These are phyloP conservation scores for Metarhizium guizhouense DNA, from an alignment of 2,329 filamentous ascomycete genomes.

Conservation along the genomic window DNA sequence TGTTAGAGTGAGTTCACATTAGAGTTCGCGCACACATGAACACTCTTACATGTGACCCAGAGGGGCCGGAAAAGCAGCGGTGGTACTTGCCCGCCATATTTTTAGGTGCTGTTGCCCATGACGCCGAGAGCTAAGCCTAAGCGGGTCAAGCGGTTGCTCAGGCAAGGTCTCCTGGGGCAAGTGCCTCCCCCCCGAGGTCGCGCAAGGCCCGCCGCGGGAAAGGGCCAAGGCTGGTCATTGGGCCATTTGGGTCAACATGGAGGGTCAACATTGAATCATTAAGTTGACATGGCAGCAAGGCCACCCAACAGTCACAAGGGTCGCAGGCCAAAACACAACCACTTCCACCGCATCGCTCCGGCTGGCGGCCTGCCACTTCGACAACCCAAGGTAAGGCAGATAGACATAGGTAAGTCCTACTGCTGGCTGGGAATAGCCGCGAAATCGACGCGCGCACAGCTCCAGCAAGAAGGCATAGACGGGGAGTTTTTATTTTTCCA, in stretches of 20 bases:
- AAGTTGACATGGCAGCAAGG: neutral
- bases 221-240: neutral
- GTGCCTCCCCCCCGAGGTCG: conserved; percentile 7
- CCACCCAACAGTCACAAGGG: conserved; percentile 8
- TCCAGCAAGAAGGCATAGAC: conserved; percentile 1
- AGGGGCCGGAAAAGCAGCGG: neutral
- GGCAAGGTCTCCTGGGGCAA: conserved; percentile 8
- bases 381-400: conserved; percentile 7
- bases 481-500: neutral
- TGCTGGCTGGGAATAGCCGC: conserved; percentile 4
- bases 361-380: conserved; percentile 6
- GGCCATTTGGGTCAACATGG: neutral
- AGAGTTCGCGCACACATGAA: neutral
- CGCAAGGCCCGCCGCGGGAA: neutral
- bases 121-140: conserved; percentile 11
- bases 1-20: too few relatives aligned
- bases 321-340: conserved; percentile 17
- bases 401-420: conserved; percentile 12
- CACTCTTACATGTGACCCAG: neutral
- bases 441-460: neutral
- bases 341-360: conserved; percentile 3
- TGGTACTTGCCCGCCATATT: neutral
- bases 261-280: too few relatives aligned
- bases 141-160: conserved; percentile 8
- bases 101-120: conserved; percentile 7